Conservation (phyloP, 2,329 filamentous ascomycete species). For the Ramularia collo-cygni region DNA sequence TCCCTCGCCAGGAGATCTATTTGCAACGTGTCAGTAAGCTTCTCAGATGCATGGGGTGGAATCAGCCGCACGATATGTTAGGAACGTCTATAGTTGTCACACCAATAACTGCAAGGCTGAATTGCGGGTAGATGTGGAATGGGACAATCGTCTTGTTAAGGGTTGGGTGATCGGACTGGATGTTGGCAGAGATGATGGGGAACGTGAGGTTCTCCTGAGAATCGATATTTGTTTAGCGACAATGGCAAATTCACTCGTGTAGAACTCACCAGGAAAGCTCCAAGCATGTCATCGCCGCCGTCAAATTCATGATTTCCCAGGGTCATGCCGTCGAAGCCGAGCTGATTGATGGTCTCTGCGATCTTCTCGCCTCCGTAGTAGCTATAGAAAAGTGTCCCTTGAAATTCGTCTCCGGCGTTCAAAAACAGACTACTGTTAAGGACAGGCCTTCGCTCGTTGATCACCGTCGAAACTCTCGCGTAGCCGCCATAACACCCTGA, state of each 20-base stretch:
- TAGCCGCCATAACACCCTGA: constrained; percentile 58
- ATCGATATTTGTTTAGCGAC: too few relatives aligned
- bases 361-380: constrained; percentile 64
- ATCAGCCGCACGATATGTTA: too few relatives aligned
- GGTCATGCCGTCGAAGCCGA: constrained; percentile 63
- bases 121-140: constrained; percentile 57
- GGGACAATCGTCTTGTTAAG: constrained; percentile 59
- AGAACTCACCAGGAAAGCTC: constrained; percentile 44
- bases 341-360: constrained; percentile 56
- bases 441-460: constrained; percentile 50
- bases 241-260: too few relatives aligned
- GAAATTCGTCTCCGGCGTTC: constrained; percentile 63
- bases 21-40: too few relatives aligned
- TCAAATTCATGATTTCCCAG: constrained; percentile 64
- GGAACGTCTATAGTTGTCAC: constrained; percentile 56
- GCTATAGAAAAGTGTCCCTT: constrained; percentile 61
- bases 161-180: constrained; percentile 52
- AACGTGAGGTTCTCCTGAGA: constrained; percentile 52
- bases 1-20: constrained; percentile 48
- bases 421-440: constrained; percentile 57
- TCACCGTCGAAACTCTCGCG: constrained; percentile 54
- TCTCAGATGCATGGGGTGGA: too few relatives aligned
- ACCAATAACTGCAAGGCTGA: constrained; percentile 57
- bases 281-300: constrained; percentile 56
- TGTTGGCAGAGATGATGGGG: constrained; percentile 57